phyloP scores from a whole-genome alignment of 2,329 filamentous ascomycete species.

The Colletotrichum salicis region DNA sequence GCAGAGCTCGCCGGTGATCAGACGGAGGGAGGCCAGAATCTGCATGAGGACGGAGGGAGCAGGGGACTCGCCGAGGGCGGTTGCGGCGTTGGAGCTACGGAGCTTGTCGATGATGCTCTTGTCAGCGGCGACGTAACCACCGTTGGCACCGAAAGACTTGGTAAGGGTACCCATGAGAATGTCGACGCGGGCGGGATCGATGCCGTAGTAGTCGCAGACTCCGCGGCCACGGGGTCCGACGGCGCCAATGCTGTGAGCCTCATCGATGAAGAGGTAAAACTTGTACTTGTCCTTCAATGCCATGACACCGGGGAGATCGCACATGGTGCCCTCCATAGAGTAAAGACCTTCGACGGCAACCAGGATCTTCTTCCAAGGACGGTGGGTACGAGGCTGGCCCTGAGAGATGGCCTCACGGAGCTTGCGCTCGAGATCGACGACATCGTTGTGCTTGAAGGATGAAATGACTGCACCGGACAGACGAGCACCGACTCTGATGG shows the following conservation, averaged over 20 bases:
- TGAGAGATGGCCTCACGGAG: conserved; percentile 94
- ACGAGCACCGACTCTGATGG: conserved; percentile 93
- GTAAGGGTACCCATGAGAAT: conserved; percentile 98
- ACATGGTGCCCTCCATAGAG: conserved; percentile 99
- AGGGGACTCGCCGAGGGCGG: conserved; percentile 87
- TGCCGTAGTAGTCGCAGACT: conserved; percentile 96
- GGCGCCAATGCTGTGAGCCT: conserved; percentile 95
- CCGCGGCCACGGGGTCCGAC: conserved; percentile 88
- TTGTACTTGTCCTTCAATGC: conserved; percentile 95
- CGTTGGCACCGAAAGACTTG: conserved; percentile 98
- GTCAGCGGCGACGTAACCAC: conserved; percentile 91
- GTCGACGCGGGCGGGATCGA: conserved; percentile 88
- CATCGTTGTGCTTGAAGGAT: conserved; percentile 98
- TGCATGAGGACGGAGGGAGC: conserved; percentile 90
- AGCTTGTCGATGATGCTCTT: conserved; percentile 94
- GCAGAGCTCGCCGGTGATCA: conserved; percentile 88
- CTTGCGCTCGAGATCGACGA: conserved; percentile 84
- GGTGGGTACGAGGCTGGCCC: conserved; percentile 96
- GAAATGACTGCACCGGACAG: conserved; percentile 94
- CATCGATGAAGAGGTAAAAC: conserved; percentile 94
- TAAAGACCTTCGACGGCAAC: conserved; percentile 97
- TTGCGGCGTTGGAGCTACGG: conserved; percentile 84
- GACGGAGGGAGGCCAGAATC: conserved; percentile 84
- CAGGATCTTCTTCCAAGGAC: conserved; percentile 98
- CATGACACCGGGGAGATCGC: conserved; percentile 91